These are phyloP conservation scores for Aspergillus texensis DNA, from an alignment of 2,329 filamentous ascomycete genomes.

Conservation along the genomic window DNA sequence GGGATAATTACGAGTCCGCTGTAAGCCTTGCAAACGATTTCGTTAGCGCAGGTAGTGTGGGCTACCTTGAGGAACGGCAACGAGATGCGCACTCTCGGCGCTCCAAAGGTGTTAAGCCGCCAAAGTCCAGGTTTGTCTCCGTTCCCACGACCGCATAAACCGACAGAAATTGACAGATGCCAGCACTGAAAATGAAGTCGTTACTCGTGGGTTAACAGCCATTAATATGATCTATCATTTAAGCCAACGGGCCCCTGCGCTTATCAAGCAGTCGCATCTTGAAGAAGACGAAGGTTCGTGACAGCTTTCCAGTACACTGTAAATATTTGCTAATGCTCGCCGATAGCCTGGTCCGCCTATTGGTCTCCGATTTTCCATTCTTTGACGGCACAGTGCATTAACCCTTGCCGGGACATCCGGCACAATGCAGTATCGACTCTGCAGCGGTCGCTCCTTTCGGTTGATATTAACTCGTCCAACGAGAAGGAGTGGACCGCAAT, in stretches of 20 bases:
- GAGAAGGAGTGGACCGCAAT: conserved; percentile 94
- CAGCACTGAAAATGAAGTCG: conserved; percentile 67
- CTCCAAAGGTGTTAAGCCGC: conserved; percentile 55
- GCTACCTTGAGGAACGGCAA: conserved; percentile 69
- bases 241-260: conserved; percentile 76
- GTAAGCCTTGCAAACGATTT: conserved; percentile 86
- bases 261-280: conserved; percentile 92
- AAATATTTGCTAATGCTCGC: neutral
- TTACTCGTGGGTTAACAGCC: conserved; percentile 77
- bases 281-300: conserved; percentile 76
- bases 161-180: conserved; percentile 12
- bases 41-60: conserved; percentile 77
- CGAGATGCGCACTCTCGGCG: conserved; percentile 58
- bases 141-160: conserved; percentile 18
- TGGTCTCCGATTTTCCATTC: conserved; percentile 95
- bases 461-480: conserved; percentile 78
- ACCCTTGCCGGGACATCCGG: conserved; percentile 89
- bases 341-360: conserved; percentile 87
- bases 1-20: conserved; percentile 92
- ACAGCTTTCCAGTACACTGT: neutral
- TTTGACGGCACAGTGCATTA: conserved; percentile 86
- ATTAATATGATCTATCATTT: conserved; percentile 80
- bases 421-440: conserved; percentile 84
- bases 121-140: conserved; percentile 58
- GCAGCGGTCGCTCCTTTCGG: conserved; percentile 82